These are phyloP conservation scores for Oryza glumipatula DNA, from an alignment of 176 grass and related monocot species.

Conservation along the genomic window DNA sequence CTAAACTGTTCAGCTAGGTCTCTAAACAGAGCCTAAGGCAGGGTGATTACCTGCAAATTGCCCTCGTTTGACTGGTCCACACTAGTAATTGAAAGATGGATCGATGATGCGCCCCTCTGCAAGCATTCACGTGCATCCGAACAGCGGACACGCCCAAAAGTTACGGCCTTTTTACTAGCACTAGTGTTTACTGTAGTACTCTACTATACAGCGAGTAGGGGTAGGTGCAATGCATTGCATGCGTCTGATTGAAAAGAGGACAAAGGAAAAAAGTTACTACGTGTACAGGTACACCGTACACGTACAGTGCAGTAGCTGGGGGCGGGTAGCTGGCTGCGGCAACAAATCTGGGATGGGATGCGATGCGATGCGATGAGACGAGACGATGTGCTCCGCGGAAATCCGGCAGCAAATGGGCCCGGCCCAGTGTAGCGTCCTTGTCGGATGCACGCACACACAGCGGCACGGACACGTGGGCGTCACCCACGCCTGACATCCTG, in stretches of 20 bases:
- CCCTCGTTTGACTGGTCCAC: background rate
- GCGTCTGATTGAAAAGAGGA: background rate
- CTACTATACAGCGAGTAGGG: too few relatives aligned
- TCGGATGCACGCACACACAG: background rate
- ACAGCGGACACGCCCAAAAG: background rate
- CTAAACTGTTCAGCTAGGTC: too few relatives aligned
- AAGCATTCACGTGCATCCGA: slow-evolving; percentile 15
- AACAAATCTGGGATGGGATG: background rate
- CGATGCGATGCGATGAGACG: background rate
- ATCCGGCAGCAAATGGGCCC: background rate
- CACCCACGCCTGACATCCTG: background rate
- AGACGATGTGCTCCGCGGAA: background rate
- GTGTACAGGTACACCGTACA: background rate
- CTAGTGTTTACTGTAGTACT: too few relatives aligned
- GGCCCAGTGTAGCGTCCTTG: background rate
- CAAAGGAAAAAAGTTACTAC: background rate
- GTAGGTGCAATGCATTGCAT: background rate
- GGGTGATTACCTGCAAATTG: background rate
- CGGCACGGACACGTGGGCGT: too few relatives aligned
- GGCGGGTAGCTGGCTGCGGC: background rate
- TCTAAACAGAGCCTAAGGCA: too few relatives aligned
- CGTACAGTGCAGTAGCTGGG: too few relatives aligned
- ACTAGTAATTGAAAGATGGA: too few relatives aligned
- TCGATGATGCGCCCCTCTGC: background rate
- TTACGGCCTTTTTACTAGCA: background rate